Evolutionary conservation across 495 filamentous ascomycete genomes (phyloP), one percentile per base, ranked within the genome.

Genomic region (Hapsidospora chrysogenum): DNA sequence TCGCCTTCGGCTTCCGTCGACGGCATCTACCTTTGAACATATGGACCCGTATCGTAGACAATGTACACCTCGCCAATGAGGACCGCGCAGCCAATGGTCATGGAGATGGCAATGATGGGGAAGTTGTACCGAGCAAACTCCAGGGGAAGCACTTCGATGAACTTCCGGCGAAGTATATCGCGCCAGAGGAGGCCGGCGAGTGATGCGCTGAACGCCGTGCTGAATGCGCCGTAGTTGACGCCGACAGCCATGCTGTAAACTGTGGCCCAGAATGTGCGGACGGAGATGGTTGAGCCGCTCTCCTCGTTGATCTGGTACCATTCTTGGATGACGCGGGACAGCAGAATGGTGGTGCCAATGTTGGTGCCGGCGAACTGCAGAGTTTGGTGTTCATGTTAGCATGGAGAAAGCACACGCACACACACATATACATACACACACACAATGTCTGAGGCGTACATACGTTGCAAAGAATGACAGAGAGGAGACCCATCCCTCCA

Each of bases 141-240:
- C 10, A 66, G 50, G 7, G 61, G 51, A 3, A 58, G 45, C 1
- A 80, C 68, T 22, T 51, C 59, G 33, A 80, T 78, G 35, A 72
- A 63, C 43, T 80, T 80, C 23, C 70, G 60, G 3, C 46, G 49
- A 4, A 80, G 60, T 27, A 80, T 80, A 43, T 77, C 68, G 2
- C 72, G 57, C 74, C 75, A 80, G 3, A 78, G 53, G 9, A 80
- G 51, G 2, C 74, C 75, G 29, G 75, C 74, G 14, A 80, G 53
- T 6, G 73, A 75, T 6, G 72, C 74, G 41, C 68, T 74, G 47
- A 80, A 74, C 0, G 72, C 69, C 2, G 66, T 66, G 51, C 71
- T 75, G 46, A 78, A 80, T 10, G 74, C 75, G 29, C 75, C 75
- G 39, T 65, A 78, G 51, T 80, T 79, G 43, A 78, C 70, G 14